Evolutionary conservation across 2,329 filamentous ascomycete species (phyloP).

Genomic region (Fusarium nelsonii): DNA sequence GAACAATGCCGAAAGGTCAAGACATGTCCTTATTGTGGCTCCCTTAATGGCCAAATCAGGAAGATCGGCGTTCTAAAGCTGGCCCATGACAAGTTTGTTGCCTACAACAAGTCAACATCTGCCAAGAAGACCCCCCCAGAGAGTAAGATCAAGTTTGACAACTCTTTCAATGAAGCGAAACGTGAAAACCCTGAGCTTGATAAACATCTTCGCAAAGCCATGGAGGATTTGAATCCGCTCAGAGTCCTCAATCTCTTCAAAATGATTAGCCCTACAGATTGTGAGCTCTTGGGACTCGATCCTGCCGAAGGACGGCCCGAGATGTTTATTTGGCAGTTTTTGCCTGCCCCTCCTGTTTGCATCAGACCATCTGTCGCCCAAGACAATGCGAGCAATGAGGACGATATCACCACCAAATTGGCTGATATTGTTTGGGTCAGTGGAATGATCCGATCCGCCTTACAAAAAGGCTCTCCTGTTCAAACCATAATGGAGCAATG

Average conservation of each 20-base stretch:
- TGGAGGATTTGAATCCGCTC: slow-evolving; percentile 93
- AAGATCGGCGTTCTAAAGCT: slow-evolving; percentile 95
- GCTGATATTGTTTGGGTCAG: slow-evolving; percentile 96
- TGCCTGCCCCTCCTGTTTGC: slow-evolving; percentile 93
- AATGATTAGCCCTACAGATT: slow-evolving; percentile 85
- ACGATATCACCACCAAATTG: slow-evolving; percentile 97
- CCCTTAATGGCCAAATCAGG: slow-evolving; percentile 90
- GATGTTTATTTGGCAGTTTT: slow-evolving; percentile 97
- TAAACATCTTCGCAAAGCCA: slow-evolving; percentile 89
- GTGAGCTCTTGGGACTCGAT: slow-evolving; percentile 90
- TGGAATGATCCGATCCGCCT: slow-evolving; percentile 83
- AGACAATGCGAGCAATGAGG: slow-evolving; percentile 92
- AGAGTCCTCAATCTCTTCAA: slow-evolving; percentile 92
- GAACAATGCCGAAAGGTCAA: slow-evolving; percentile 91
- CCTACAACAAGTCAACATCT: slow-evolving; percentile 89
- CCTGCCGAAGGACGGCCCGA: slow-evolving; percentile 89
- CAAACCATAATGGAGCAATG: slow-evolving; percentile 97
- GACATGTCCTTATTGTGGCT: slow-evolving; percentile 81
- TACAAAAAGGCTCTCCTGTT: slow-evolving; percentile 86
- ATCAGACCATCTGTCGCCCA: slow-evolving; percentile 95
- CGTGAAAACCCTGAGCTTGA: slow-evolving; percentile 85
- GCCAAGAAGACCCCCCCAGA: slow-evolving; percentile 84
- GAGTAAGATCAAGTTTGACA: slow-evolving; percentile 86
- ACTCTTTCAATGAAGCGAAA: slow-evolving; percentile 84
- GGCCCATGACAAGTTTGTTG: slow-evolving; percentile 90